These are phyloP conservation scores for Byssochlamys sp. DNA, from an alignment of 2,329 filamentous ascomycete species.

Conservation along the genomic window DNA sequence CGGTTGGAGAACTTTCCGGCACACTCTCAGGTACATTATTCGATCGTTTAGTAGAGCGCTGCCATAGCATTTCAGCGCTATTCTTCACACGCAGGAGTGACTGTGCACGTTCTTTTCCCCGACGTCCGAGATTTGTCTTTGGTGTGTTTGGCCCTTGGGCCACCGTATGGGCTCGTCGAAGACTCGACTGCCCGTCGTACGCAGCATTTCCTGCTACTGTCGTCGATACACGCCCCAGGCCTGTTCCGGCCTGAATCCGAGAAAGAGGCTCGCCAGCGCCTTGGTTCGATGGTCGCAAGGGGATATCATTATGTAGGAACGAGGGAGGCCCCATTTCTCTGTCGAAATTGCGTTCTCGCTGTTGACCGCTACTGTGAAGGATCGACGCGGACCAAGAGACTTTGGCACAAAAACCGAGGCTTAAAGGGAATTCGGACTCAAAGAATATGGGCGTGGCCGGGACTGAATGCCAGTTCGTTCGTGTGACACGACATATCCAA, in stretches of 20 bases:
- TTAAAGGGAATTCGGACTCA: slow-evolving; percentile 6
- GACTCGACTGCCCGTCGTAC: slow-evolving; percentile 14
- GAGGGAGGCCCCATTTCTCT: slow-evolving; percentile 6
- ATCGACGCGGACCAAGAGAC: neutral
- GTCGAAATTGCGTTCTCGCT: neutral
- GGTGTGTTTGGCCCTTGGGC: slow-evolving; percentile 22
- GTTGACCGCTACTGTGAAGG: neutral
- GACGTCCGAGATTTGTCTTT: slow-evolving; percentile 20
- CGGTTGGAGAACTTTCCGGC: slow-evolving; percentile 53
- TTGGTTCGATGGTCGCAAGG: neutral
- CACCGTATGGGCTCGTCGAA: slow-evolving; percentile 32
- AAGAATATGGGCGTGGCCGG: slow-evolving; percentile 15
- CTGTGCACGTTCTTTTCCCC: slow-evolving; percentile 24
- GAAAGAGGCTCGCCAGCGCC: neutral
- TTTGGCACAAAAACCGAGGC: neutral
- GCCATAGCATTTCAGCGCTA: slow-evolving; percentile 42
- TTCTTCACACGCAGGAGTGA: slow-evolving; percentile 38
- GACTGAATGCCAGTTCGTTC: slow-evolving; percentile 15
- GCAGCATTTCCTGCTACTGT: slow-evolving; percentile 5
- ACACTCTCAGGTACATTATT: slow-evolving; percentile 46
- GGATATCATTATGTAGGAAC: neutral
- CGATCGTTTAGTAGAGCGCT: slow-evolving; percentile 29
- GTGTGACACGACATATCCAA: slow-evolving; percentile 23
- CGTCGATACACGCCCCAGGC: slow-evolving; percentile 6
- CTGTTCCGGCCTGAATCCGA: neutral